A percentile compares a stretch with the other conserved stretches of the same genome.
phyloP scores from a whole-genome alignment of 1,139 yeast species.

The Lipomyces yarrowii region DNA sequence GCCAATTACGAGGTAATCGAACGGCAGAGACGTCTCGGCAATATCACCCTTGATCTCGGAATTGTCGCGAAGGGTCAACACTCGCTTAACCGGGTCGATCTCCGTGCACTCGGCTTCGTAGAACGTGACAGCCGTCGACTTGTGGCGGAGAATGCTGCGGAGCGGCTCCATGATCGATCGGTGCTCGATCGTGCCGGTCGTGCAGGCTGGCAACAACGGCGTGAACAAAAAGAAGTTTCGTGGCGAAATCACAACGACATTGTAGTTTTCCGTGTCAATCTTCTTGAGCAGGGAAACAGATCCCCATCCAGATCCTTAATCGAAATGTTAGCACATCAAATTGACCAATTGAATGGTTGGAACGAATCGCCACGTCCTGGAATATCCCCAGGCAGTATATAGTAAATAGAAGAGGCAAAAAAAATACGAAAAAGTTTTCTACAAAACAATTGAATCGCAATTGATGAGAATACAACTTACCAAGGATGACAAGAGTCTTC shows the following conservation, averaged over 20 bases:
- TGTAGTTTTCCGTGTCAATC: conserved; percentile 82
- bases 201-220: conserved; percentile 89
- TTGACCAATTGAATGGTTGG: background rate
- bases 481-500: conserved; percentile 86
- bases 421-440: background rate
- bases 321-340: conserved; percentile 3
- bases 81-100: conserved; percentile 69
- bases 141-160: conserved; percentile 61
- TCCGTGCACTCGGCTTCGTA: conserved; percentile 90
- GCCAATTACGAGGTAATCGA: conserved; percentile 64
- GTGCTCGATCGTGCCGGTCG: conserved; percentile 89
- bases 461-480: conserved; percentile 40
- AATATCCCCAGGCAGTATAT: too few species aligned
- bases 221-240: conserved; percentile 94
- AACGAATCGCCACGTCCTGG: background rate
- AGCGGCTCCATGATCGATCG: conserved; percentile 78
- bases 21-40: conserved; percentile 59
- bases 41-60: conserved; percentile 62
- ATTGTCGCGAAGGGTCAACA: conserved; percentile 57
- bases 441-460: background rate
- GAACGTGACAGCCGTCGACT: conserved; percentile 77
- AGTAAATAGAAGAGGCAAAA: background rate
- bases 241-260: conserved; percentile 88
- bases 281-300: conserved; percentile 69
- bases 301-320: conserved; percentile 80